Evolutionary conservation across 2,329 filamentous ascomycete species (phyloP).

Genomic region (Talaromyces marneffei): DNA sequence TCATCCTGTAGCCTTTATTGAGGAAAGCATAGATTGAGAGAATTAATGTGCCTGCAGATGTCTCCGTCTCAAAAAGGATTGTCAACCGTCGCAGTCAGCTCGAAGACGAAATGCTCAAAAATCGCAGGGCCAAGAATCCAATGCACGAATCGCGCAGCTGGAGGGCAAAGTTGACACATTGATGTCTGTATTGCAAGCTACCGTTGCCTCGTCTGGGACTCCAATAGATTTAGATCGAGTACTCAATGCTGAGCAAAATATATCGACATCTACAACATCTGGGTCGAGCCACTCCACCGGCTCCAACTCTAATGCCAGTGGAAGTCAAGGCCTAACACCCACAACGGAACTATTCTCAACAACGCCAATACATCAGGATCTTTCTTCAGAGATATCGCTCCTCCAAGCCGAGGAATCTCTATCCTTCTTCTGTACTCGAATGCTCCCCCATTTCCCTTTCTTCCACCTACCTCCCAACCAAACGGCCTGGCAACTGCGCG

Average conservation of each 20-base stretch:
- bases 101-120: conserved; percentile 26
- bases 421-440: conserved; percentile 26
- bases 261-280: not conserved
- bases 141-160: conserved; percentile 30
- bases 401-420: conserved; percentile 21
- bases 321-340: not conserved
- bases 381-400: conserved; percentile 5
- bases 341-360: not conserved
- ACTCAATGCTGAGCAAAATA: not conserved
- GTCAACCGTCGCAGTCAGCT: conserved; percentile 30
- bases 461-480: conserved; percentile 25
- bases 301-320: not conserved
- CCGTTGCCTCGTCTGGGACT: conserved; percentile 14
- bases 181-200: conserved; percentile 27
- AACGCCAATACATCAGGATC: not conserved
- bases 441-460: conserved; percentile 35
- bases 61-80: conserved; percentile 31
- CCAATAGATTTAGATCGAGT: not conserved
- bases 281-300: not conserved
- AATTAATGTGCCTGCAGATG: conserved; percentile 23
- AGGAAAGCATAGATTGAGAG: too few relatives aligned
- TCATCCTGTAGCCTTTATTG: not conserved
- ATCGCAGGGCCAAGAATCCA: conserved; percentile 21
- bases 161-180: conserved; percentile 32
- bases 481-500: conserved; percentile 28